Evolutionary conservation across 1,139 yeast species (phyloP).

Genomic region (Blastobotrys elegans): DNA sequence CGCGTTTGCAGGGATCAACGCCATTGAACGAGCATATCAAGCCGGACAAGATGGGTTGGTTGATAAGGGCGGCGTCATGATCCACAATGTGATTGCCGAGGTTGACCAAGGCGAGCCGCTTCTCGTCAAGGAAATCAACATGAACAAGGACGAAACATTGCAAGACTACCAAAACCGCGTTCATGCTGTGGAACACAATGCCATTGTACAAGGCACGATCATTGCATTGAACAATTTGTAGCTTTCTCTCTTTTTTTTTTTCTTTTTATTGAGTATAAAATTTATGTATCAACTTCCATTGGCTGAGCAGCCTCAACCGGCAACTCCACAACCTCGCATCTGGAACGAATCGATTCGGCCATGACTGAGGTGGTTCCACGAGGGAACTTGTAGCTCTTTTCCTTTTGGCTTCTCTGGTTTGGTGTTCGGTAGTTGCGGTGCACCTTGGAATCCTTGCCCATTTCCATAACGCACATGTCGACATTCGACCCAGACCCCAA

Average conservation of each 20-base stretch:
- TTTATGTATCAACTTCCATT: slow-evolving; percentile 70
- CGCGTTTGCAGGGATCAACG: slow-evolving; percentile 94
- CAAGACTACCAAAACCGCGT: slow-evolving; percentile 79
- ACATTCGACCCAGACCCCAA: slow-evolving; percentile 98
- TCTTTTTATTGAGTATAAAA: neutral
- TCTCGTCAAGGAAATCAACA: slow-evolving; percentile 69
- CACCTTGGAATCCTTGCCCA: slow-evolving; percentile 71
- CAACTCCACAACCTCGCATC: slow-evolving; percentile 70
- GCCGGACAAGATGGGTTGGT: slow-evolving; percentile 83
- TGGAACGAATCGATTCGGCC: slow-evolving; percentile 55
- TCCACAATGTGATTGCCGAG: slow-evolving; percentile 88
- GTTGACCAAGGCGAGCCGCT: slow-evolving; percentile 93
- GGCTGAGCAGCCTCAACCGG: slow-evolving; percentile 36
- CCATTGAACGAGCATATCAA: slow-evolving; percentile 92
- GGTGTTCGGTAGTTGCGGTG: slow-evolving; percentile 88
- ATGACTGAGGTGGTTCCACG: slow-evolving; percentile 89
- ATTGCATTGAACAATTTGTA: slow-evolving; percentile 46
- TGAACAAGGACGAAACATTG: slow-evolving; percentile 64
- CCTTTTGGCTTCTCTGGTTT: slow-evolving; percentile 77
- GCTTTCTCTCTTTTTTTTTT: neutral
- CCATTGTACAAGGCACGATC: slow-evolving; percentile 86
- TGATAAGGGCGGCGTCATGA: slow-evolving; percentile 89
- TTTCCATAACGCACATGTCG: slow-evolving; percentile 93
- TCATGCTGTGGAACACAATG: slow-evolving; percentile 80
- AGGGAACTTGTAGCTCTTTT: slow-evolving; percentile 73